Percentiles rank a stretch among this genome's conserved stretches.
phyloP scores from a whole-genome alignment of 108 stramenopile genomes.

The Nannochloropsis gaditana region DNA sequence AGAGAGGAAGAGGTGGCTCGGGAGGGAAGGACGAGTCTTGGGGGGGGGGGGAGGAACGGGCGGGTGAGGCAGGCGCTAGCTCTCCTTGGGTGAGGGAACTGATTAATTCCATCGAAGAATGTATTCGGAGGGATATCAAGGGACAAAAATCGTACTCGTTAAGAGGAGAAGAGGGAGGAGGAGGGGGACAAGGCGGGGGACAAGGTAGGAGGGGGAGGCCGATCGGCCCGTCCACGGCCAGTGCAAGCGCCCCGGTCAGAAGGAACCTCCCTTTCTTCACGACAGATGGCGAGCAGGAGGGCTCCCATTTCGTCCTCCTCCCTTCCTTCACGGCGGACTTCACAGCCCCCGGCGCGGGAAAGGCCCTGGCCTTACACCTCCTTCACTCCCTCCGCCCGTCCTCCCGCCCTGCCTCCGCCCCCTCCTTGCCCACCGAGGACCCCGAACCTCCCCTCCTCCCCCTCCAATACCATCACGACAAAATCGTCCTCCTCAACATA shows the following conservation, averaged over 20 bases:
- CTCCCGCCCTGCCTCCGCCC: neutral
- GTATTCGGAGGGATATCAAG: neutral
- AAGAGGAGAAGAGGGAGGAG: neutral
- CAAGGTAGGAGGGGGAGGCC: too few species aligned
- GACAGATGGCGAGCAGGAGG: too few species aligned
- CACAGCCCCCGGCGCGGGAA: neutral
- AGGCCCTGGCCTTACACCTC: neutral
- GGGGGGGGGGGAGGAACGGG: neutral
- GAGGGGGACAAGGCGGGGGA: neutral
- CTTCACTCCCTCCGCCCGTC: neutral
- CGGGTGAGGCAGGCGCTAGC: too few species aligned
- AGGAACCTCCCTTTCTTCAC: too few species aligned
- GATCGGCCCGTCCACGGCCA: too few species aligned
- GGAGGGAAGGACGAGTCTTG: neutral
- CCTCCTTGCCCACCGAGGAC: neutral
- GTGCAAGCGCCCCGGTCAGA: too few species aligned
- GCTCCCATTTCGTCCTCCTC: neutral
- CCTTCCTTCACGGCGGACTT: conserved; percentile 6
- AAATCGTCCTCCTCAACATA: neutral
- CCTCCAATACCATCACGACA: conserved; percentile 9
- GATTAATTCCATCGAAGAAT: neutral
- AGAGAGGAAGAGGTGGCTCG: neutral
- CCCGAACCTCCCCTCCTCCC: neutral
- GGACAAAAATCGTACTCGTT: too few species aligned
- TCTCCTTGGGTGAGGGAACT: neutral